phyloP scores from a whole-genome alignment of 1,284 basidiomycete species.

The Moesziomyces globuligerus region DNA sequence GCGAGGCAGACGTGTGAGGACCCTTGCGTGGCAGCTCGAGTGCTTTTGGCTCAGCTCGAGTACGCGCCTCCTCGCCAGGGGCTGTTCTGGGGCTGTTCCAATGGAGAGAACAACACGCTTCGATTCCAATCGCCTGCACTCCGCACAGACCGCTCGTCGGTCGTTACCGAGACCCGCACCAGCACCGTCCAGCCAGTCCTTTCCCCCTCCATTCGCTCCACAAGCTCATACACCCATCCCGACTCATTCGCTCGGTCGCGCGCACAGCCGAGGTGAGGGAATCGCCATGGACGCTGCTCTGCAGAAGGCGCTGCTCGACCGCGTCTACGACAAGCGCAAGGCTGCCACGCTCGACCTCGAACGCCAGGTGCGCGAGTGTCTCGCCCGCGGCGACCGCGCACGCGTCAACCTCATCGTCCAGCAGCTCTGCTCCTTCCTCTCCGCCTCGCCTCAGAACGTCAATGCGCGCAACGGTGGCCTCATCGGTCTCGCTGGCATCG shows the following conservation, averaged over 20 bases:
- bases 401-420: conserved; percentile 89
- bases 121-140: background rate
- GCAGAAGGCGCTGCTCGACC: conserved; percentile 66
- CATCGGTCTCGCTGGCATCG: conserved; percentile 94
- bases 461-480: conserved; percentile 94
- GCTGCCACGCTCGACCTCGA: conserved; percentile 93
- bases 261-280: background rate
- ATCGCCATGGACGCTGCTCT: conserved; percentile 51
- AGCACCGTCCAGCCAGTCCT: background rate
- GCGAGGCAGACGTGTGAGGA: too few species aligned
- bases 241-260: background rate
- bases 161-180: background rate
- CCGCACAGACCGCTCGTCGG: background rate
- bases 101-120: background rate
- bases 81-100: too few species aligned
- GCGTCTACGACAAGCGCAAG: conserved; percentile 88
- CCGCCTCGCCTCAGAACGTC: conserved; percentile 54
- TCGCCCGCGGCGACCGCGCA: conserved; percentile 80
- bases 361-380: conserved; percentile 91
- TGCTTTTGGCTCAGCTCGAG: too few species aligned
- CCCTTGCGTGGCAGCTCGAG: too few species aligned
- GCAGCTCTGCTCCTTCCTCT: conserved; percentile 80
- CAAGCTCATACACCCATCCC: background rate
- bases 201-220: too few species aligned
- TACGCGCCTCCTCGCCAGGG: too few species aligned